A percentile compares a stretch with the other conserved stretches of the same genome.
phyloP scores from a whole-genome alignment of 192 early-diverging fungal species.

The Rhizophlyctis rosea region DNA sequence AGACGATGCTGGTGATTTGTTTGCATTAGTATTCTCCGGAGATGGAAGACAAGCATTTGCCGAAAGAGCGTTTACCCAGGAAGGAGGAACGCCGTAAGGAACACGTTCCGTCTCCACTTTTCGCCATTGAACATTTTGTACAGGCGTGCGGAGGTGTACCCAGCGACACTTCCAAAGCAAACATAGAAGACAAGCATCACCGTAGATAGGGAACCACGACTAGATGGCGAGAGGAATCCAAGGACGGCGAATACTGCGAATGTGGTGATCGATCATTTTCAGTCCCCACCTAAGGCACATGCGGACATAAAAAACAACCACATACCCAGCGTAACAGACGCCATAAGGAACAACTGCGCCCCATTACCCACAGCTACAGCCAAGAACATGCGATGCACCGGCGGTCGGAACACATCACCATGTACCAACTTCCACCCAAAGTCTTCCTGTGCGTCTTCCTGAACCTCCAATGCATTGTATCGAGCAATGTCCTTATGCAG shows the following conservation, averaged over 20 bases:
- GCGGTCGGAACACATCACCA: slow-evolving; percentile 59
- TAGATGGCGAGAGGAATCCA: slow-evolving; percentile 84
- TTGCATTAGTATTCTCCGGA: too few species aligned
- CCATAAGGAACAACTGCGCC: slow-evolving; percentile 54
- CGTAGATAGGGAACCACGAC: slow-evolving; percentile 88
- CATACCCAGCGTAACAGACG: slow-evolving; percentile 49
- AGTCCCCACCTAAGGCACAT: background rate
- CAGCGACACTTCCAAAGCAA: slow-evolving; percentile 81
- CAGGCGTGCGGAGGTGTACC: slow-evolving; percentile 81
- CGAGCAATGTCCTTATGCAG: slow-evolving; percentile 59
- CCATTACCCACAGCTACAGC: slow-evolving; percentile 57
- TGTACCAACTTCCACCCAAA: slow-evolving; percentile 68
- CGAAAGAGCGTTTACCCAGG: slow-evolving; percentile 54
- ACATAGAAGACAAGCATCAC: slow-evolving; percentile 94
- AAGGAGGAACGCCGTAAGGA: slow-evolving; percentile 77
- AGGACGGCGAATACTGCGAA: slow-evolving; percentile 79
- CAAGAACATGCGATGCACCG: slow-evolving; percentile 42
- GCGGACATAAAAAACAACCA: background rate
- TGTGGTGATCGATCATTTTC: background rate
- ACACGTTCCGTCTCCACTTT: slow-evolving; percentile 79
- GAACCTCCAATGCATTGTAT: slow-evolving; percentile 47
- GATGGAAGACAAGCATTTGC: background rate
- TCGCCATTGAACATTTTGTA: slow-evolving; percentile 95
- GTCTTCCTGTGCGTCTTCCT: slow-evolving; percentile 60
- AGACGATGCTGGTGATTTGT: slow-evolving; percentile 44